Base-by-base conservation (phyloP, 345 rosid species). In the Luvunga scandens region DNA sequence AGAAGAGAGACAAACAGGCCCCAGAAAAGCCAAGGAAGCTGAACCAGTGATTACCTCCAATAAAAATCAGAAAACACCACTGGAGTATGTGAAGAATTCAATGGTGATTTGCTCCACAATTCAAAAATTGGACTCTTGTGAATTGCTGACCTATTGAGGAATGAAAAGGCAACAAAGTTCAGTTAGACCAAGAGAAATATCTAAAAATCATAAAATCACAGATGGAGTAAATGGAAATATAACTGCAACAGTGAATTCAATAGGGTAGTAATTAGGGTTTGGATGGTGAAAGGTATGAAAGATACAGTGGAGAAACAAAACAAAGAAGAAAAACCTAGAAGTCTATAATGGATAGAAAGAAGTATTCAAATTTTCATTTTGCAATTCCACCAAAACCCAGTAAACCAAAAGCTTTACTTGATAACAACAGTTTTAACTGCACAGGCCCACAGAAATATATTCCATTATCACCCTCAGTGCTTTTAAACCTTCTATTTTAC, bases 381-480 rank as follows among this genome's bases (percentile, higher is more conserved):
- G 50, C 78, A 81, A 75, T 80, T 83, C 79, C 83, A 85, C 84
- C 85, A 82, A 86, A 79, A 65, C 72, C 75, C 82, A 69, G 64
- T 74, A 66, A 83, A 81, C 81, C 81, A 60, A 70, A 65, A 79
- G 61, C 79, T 83, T 71, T 68, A 71, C 85, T 85, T 86, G 90
- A 86, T 36, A 79, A 79, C 67, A 79, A 85, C 90, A 87, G 85
- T 85, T 93, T 87, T 91, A 71, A 88, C 93, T 77, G 86, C 82
- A 82, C 72, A 86, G 85, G 81, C 85, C 85, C 86, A 85, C 92
- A 78, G 69, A 84, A 78, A 67, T 34, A 84, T 71, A 82, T 56
- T 80, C 78, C 33, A 38, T 79, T 76, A 42, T 30, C 70, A 53
- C 72, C 68, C 50, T 72, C 81, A 63, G 61, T 72, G 9, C 28